Evolutionary conservation across 1,284 basidiomycete genomes (phyloP).

Genomic region (Pyrrhoderma noxium): DNA sequence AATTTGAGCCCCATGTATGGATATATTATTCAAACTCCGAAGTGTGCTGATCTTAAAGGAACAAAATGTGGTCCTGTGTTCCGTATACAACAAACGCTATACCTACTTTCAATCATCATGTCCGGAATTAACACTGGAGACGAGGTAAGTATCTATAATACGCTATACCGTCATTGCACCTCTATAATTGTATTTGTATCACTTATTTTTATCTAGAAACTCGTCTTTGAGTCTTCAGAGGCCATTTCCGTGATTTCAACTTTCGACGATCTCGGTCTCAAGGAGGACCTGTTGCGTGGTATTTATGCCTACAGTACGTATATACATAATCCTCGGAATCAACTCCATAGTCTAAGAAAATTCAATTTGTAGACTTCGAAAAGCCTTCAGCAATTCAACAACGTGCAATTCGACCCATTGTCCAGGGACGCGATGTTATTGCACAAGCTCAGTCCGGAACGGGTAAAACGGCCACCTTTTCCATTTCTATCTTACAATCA

Average conservation of each 20-base stretch:
- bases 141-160: conserved; percentile 15
- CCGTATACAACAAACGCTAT: background rate
- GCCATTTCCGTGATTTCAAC: conserved; percentile 81
- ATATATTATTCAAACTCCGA: conserved; percentile 44
- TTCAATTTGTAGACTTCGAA: conserved; percentile 75
- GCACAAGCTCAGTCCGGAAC: conserved; percentile 99
- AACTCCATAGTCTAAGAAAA: conserved; percentile 9
- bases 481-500: conserved; percentile 88
- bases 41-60: background rate
- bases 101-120: conserved; percentile 24
- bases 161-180: too few species aligned
- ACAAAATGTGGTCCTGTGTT: conserved; percentile 4
- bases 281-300: conserved; percentile 93
- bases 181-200: too few species aligned
- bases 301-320: conserved; percentile 97
- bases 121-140: conserved; percentile 24
- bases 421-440: conserved; percentile 92
- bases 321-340: background rate
- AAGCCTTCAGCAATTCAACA: conserved; percentile 99
- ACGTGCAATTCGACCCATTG: conserved; percentile 94
- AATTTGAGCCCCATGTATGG: too few species aligned
- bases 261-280: conserved; percentile 90
- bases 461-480: conserved; percentile 99
- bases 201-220: conserved; percentile 69
- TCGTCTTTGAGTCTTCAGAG: conserved; percentile 97